These are phyloP conservation scores for Colletotrichum sp. DNA, from an alignment of 2,329 filamentous ascomycete species.

Conservation along the genomic window DNA sequence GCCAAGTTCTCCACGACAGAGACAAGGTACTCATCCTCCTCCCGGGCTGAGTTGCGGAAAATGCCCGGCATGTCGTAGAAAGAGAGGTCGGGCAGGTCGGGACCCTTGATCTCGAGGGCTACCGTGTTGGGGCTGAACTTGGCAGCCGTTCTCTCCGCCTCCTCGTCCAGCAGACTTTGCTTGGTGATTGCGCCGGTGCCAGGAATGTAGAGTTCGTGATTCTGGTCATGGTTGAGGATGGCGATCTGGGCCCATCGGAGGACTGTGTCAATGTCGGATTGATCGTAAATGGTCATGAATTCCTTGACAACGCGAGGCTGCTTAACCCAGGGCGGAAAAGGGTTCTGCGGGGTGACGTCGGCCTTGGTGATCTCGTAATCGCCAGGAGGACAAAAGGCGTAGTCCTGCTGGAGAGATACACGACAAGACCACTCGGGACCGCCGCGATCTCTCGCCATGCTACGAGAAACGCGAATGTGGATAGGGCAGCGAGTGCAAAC, in stretches of 20 bases:
- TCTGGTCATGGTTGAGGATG: slow-evolving; percentile 69
- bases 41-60: slow-evolving; percentile 71
- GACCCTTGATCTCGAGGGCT: slow-evolving; percentile 75
- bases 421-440: slow-evolving; percentile 67
- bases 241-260: slow-evolving; percentile 80
- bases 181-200: slow-evolving; percentile 45
- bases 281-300: slow-evolving; percentile 70
- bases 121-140: slow-evolving; percentile 87
- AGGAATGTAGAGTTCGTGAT: slow-evolving; percentile 60
- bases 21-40: slow-evolving; percentile 71
- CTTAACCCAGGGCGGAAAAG: slow-evolving; percentile 71
- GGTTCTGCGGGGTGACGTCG: slow-evolving; percentile 53
- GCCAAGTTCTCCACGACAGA: slow-evolving; percentile 75
- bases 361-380: slow-evolving; percentile 45
- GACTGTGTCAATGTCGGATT: slow-evolving; percentile 67
- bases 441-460: slow-evolving; percentile 29
- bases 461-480: slow-evolving; percentile 73
- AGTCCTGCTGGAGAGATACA: slow-evolving; percentile 71
- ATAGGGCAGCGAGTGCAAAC: slow-evolving; percentile 84
- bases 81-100: slow-evolving; percentile 73
- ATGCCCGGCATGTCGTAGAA: slow-evolving; percentile 89
- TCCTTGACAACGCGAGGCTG: slow-evolving; percentile 51
- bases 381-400: slow-evolving; percentile 53
- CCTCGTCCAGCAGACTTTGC: slow-evolving; percentile 37
- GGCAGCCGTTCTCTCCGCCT: slow-evolving; percentile 53